A percentile compares a stretch with the other conserved stretches of the same genome.
phyloP scores from a whole-genome alignment of 2,329 filamentous ascomycete genomes.

The Elsinoe australis region DNA sequence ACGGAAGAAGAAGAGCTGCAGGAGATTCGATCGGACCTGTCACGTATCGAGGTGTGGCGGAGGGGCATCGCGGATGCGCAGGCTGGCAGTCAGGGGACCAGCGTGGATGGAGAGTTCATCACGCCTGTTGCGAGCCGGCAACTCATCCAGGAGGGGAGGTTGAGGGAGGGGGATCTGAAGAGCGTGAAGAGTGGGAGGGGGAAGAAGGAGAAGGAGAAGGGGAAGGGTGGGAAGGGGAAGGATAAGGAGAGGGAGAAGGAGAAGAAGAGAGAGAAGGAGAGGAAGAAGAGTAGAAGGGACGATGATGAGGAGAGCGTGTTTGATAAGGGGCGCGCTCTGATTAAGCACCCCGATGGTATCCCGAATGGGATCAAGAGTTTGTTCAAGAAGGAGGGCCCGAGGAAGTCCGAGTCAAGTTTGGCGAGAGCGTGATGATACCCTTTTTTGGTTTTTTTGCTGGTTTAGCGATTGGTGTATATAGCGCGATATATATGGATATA shows the following conservation, averaged over 20 bases:
- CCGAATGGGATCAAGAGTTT: constrained; percentile 36
- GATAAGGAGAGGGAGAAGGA: constrained; percentile 27
- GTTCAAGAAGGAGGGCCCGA: constrained; percentile 27
- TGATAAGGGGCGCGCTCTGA: constrained; percentile 21
- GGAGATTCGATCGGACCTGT: constrained; percentile 46
- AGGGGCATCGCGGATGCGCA: constrained; percentile 55
- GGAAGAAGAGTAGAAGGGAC: constrained; percentile 17
- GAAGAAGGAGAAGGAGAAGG: constrained; percentile 24
- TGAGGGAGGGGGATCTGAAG: constrained; percentile 43
- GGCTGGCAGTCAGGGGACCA: constrained; percentile 48
- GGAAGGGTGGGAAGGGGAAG: constrained; percentile 27
- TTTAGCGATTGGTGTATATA: not conserved
- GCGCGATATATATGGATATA: no score
- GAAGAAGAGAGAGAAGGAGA: constrained; percentile 18
- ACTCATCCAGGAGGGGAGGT: constrained; percentile 38
- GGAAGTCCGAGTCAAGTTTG: constrained; percentile 14
- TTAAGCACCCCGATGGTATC: constrained; percentile 38
- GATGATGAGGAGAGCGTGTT: constrained; percentile 16
- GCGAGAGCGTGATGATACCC: not conserved
- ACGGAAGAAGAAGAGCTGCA: constrained; percentile 47
- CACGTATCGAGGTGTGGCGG: constrained; percentile 55
- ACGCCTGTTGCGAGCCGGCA: constrained; percentile 48
- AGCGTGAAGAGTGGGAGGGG: constrained; percentile 25
- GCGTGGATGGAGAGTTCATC: constrained; percentile 59
- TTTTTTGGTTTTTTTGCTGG: not conserved